phyloP scores from a whole-genome alignment of 1,139 yeast genomes.

The Petasospora fabianii region DNA sequence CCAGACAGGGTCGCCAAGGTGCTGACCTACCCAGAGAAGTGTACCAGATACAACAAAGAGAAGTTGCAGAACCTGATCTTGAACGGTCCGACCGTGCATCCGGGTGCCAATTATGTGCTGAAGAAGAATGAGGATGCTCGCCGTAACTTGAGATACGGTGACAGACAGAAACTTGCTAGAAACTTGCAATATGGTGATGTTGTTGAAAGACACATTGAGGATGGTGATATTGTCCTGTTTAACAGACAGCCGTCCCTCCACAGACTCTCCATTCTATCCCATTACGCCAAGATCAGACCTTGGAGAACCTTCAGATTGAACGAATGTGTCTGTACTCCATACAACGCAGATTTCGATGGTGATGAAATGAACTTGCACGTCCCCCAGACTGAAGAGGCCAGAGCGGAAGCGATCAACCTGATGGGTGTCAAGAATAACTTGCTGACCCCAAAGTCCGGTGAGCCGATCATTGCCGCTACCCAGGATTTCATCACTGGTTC shows the following conservation, averaged over 20 bases:
- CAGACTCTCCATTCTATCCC: constrained; percentile 88
- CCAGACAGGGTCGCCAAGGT: constrained; percentile 97
- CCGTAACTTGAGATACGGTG: constrained; percentile 87
- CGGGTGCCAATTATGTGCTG: constrained; percentile 92
- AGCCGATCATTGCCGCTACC: constrained; percentile 98
- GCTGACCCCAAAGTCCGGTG: constrained; percentile 96
- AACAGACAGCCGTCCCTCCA: constrained; percentile 98
- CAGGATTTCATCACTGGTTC: constrained; percentile 99
- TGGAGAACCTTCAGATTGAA: constrained; percentile 97
- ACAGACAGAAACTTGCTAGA: constrained; percentile 72
- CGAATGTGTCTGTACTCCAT: constrained; percentile 99
- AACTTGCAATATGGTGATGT: constrained; percentile 82
- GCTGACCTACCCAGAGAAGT: constrained; percentile 92
- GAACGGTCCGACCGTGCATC: constrained; percentile 87
- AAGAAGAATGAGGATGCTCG: constrained; percentile 83
- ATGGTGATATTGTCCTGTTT: constrained; percentile 92
- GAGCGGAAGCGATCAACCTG: constrained; percentile 94
- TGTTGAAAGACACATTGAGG: constrained; percentile 97
- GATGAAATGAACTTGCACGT: constrained; percentile 99
- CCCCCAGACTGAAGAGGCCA: constrained; percentile 98
- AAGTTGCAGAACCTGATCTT: constrained; percentile 70
- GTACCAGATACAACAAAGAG: constrained; percentile 79
- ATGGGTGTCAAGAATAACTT: constrained; percentile 98
- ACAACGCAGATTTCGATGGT: constrained; percentile 99
- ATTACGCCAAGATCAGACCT: constrained; percentile 93